These are phyloP conservation scores for Sinapis alba DNA, from an alignment of 441 rosid genomes.

Conservation along the genomic window DNA sequence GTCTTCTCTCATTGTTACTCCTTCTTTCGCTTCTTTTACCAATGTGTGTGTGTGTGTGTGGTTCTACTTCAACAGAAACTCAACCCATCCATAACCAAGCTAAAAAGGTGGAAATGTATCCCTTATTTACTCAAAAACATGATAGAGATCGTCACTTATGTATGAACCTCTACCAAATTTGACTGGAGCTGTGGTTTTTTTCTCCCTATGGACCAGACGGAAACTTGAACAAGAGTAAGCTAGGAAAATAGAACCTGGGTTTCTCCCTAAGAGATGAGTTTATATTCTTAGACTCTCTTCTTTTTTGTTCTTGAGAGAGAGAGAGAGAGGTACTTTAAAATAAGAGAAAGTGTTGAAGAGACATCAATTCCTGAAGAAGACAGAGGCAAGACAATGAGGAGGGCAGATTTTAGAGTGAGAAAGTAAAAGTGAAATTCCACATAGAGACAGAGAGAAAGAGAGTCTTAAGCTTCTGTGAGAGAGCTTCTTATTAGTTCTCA, in stretches of 20 bases:
- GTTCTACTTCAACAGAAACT: conserved; percentile 1
- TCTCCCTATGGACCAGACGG: conserved; percentile 16
- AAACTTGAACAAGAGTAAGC: not conserved
- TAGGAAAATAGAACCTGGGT: not conserved
- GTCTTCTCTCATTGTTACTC: conserved; percentile 72
- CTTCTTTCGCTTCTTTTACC: conserved; percentile 32
- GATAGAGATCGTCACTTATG: not conserved
- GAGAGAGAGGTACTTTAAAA: conserved; percentile 46
- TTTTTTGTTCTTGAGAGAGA: conserved; percentile 9
- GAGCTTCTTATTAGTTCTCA: conserved; percentile 59
- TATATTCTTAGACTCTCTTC: not conserved
- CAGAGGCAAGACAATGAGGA: conserved; percentile 67
- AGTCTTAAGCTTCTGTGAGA: conserved; percentile 25
- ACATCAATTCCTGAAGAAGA: conserved; percentile 68
- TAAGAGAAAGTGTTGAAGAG: conserved; percentile 71
- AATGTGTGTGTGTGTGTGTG: conserved; percentile 21
- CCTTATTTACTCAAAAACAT: not conserved
- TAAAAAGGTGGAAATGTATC: not conserved
- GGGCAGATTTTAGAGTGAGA: conserved; percentile 53
- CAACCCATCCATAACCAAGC: conserved; percentile 13
- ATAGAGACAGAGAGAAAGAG: conserved; percentile 21
- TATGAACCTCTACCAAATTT: conserved; percentile 10
- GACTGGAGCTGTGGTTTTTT: not conserved
- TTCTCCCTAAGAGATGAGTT: conserved; percentile 23
- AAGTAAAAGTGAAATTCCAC: conserved; percentile 33